phyloP scores from a whole-genome alignment of 2,329 filamentous ascomycete species.

The Apiospora saccharicola region DNA sequence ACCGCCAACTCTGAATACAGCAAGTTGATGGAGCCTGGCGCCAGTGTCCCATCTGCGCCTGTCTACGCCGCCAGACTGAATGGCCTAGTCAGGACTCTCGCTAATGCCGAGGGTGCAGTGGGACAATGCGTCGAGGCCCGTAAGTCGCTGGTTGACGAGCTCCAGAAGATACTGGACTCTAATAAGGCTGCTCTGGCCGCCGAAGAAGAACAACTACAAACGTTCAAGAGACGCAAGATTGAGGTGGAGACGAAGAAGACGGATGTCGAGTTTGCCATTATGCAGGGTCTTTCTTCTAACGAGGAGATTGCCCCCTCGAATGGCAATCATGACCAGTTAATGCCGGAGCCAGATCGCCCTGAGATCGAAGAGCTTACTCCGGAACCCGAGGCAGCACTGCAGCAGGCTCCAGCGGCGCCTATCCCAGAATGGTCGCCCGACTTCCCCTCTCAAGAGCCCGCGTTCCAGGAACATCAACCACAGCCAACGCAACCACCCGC shows the following conservation, averaged over 20 bases:
- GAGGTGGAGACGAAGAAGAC: slow-evolving; percentile 84
- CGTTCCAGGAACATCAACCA: slow-evolving; percentile 30
- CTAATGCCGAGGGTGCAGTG: slow-evolving; percentile 87
- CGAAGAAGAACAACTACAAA: slow-evolving; percentile 72
- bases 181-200: slow-evolving; percentile 73
- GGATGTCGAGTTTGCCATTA: slow-evolving; percentile 89
- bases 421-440: slow-evolving; percentile 33
- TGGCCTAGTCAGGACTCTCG: slow-evolving; percentile 87
- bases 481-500: slow-evolving; percentile 16
- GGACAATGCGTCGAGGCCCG: slow-evolving; percentile 89
- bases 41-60: slow-evolving; percentile 77
- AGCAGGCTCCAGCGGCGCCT: slow-evolving; percentile 32
- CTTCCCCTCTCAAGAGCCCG: slow-evolving; percentile 33
- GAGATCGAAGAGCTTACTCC: slow-evolving; percentile 88
- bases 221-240: slow-evolving; percentile 70
- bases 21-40: slow-evolving; percentile 78
- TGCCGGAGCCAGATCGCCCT: slow-evolving; percentile 73
- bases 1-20: slow-evolving; percentile 83
- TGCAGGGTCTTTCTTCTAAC: slow-evolving; percentile 75
- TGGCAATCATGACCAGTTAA: slow-evolving; percentile 53
- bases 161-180: slow-evolving; percentile 82
- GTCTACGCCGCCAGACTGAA: slow-evolving; percentile 92
- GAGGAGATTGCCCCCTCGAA: slow-evolving; percentile 59
- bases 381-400: slow-evolving; percentile 33
- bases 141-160: slow-evolving; percentile 75